These are phyloP conservation scores for Dactylellina leptospora DNA, from an alignment of 2,329 filamentous ascomycete species.

Conservation along the genomic window DNA sequence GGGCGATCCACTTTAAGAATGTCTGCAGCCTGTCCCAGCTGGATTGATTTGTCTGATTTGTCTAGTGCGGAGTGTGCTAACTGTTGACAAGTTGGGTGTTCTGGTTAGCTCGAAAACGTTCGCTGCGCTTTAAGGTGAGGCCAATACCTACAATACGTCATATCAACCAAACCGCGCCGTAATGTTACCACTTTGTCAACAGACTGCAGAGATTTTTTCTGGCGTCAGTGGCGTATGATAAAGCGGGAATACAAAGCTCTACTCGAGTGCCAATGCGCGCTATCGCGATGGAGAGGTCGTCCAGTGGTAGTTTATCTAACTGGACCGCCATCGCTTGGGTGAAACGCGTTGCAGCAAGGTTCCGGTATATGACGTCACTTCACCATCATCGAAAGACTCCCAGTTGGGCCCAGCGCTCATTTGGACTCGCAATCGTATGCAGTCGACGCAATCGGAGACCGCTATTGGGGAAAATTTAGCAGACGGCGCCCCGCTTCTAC, in stretches of 20 bases:
- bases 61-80: no score
- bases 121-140: constrained; percentile 26
- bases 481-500: background rate
- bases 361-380: constrained; percentile 39
- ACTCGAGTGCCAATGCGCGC: no score
- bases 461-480: background rate
- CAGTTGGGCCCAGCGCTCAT: no score
- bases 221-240: background rate
- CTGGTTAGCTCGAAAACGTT: background rate
- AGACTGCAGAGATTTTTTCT: background rate
- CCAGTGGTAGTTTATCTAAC: no score
- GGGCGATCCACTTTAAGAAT: constrained; percentile 15
- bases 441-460: no score
- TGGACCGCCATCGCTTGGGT: no score
- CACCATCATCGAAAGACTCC: constrained; percentile 51
- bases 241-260: no score
- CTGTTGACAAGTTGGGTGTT: no score
- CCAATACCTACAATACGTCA: constrained; percentile 27
- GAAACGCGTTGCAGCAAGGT: constrained; percentile 30
- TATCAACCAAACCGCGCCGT: constrained; percentile 14
- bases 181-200: no score
- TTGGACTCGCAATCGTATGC: constrained; percentile 45
- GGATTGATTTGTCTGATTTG: background rate
- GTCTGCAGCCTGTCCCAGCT: background rate
- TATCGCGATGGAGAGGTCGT: no score